Evolutionary conservation across 2,329 filamentous ascomycete genomes (phyloP).

Genomic region (Aspergillus texensis): DNA sequence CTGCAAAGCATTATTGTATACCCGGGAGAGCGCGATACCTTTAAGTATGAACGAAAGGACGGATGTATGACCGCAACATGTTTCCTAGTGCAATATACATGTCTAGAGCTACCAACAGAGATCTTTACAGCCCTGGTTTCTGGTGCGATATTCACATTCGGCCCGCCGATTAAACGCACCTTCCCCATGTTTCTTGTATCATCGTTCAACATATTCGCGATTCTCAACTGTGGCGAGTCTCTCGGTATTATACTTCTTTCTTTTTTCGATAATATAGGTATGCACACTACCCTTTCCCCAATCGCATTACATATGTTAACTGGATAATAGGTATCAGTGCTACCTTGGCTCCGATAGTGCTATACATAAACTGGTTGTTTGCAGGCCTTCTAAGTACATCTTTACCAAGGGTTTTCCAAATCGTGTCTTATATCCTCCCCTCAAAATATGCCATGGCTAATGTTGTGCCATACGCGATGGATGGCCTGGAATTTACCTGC

Average conservation of each 20-base stretch:
- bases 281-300: too few species aligned
- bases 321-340: background rate
- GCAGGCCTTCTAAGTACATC: too few species aligned
- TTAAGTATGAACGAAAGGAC: background rate
- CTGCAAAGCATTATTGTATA: background rate
- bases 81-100: background rate
- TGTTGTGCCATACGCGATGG: background rate
- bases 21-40: background rate
- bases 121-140: background rate
- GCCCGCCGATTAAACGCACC: background rate
- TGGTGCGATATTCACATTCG: background rate
- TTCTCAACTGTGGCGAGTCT: background rate
- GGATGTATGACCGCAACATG: background rate
- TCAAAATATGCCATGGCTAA: background rate
- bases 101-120: background rate
- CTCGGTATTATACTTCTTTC: background rate
- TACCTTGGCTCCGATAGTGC: background rate
- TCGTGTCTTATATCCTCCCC: background rate
- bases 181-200: background rate
- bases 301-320: too few species aligned
- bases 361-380: too few species aligned
- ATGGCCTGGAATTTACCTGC: background rate
- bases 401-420: too few species aligned
- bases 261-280: too few species aligned
- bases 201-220: background rate